Conservation (phyloP, 306 rosid species). For the Benincasa hispida region DNA sequence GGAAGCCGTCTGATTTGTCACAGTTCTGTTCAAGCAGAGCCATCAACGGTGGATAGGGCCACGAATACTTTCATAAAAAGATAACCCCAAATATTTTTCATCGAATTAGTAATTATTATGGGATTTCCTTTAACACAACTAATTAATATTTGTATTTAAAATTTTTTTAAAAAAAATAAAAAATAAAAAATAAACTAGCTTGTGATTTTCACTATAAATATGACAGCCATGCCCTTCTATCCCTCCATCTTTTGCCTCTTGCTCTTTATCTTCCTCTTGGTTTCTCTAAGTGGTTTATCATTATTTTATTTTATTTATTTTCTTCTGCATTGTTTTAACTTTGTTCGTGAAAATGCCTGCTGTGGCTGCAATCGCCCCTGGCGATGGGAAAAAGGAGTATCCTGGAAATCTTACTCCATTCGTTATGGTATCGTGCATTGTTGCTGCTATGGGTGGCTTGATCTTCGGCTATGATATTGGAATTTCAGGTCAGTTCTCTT, state of each 20-base stretch:
- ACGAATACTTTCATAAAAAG: neutral
- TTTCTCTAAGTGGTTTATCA: neutral
- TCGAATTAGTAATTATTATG: no score
- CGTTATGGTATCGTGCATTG: conserved; percentile 60
- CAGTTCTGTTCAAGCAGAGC: neutral
- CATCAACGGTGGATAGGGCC: neutral
- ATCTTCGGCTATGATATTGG: conserved; percentile 95
- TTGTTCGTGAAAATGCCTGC: conserved; percentile 51
- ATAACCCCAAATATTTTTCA: neutral
- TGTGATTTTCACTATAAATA: neutral
- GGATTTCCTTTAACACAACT: no score
- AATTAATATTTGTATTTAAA: no score
- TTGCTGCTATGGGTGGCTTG: conserved; percentile 96
- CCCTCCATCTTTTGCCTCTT: neutral
- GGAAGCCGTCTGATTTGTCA: neutral
- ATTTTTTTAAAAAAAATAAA: no score
- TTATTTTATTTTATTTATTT: neutral
- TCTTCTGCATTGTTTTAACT: neutral
- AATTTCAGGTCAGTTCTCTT: conserved; percentile 49
- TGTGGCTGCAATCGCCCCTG: conserved; percentile 26
- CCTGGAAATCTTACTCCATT: conserved; percentile 67
- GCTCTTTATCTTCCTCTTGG: neutral
- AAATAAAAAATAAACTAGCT: neutral
- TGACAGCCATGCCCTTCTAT: neutral
- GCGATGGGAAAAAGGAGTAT: conserved; percentile 27